Percentiles rank a stretch among this genome's conserved stretches.
These are phyloP conservation scores for Tothia fuscella DNA, from an alignment of 2,329 filamentous ascomycete species.

Conservation along the genomic window DNA sequence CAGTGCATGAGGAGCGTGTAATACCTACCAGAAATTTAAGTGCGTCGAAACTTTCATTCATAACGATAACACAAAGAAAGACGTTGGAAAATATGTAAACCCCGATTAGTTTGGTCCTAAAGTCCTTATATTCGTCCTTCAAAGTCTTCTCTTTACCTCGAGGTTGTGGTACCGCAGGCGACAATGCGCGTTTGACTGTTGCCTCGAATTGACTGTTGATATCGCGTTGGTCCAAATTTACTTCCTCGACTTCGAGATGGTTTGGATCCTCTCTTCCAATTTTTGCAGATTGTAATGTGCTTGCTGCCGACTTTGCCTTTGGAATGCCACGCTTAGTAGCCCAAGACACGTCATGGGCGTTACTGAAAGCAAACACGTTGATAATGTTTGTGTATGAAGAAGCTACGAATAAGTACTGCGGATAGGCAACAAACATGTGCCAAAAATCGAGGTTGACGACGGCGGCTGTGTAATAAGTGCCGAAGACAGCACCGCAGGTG, in stretches of 20 bases:
- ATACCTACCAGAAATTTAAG: conserved; percentile 71
- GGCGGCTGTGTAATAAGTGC: conserved; percentile 90
- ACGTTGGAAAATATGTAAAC: conserved; percentile 94
- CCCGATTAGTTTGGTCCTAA: conserved; percentile 92
- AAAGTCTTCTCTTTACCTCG: conserved; percentile 77
- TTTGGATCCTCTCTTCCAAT: conserved; percentile 86
- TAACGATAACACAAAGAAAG: conserved; percentile 73
- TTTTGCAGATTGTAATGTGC: conserved; percentile 77
- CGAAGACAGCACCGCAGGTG: conserved; percentile 85
- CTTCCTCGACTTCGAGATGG: conserved; percentile 79
- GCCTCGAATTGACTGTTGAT: conserved; percentile 96
- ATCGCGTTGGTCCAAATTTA: conserved; percentile 92
- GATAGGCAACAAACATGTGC: conserved; percentile 99
- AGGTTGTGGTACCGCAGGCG: conserved; percentile 64
- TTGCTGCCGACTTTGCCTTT: conserved; percentile 94
- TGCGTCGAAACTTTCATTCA: conserved; percentile 74
- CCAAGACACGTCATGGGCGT: conserved; percentile 99
- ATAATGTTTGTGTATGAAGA: conserved; percentile 99
- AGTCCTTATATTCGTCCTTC: conserved; percentile 98
- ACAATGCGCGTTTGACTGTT: conserved; percentile 86
- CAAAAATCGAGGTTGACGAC: conserved; percentile 97
- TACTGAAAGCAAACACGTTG: conserved; percentile 98
- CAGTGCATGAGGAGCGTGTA: too few relatives aligned
- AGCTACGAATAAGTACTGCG: conserved; percentile 81
- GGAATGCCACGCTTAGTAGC: conserved; percentile 98